Evolutionary conservation across 2,329 filamentous ascomycete species (phyloP).

Genomic region (Cladosporium cucumerinum): DNA sequence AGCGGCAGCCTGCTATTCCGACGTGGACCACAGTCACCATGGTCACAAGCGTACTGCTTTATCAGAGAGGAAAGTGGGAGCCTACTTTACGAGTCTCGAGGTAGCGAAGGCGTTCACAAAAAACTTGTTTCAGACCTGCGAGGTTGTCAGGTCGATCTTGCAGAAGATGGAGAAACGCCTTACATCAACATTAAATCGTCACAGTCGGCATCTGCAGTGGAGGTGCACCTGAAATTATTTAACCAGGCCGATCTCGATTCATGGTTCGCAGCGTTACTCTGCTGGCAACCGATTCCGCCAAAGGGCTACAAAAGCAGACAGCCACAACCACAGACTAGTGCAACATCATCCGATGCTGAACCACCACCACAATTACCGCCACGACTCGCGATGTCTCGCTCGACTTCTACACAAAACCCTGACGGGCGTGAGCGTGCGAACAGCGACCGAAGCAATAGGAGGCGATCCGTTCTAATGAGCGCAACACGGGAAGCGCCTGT

Average conservation of each 20-base stretch:
- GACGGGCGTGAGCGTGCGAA: constrained; percentile 26
- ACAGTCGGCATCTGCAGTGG: constrained; percentile 57
- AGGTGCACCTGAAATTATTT: constrained; percentile 64
- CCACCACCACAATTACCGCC: constrained; percentile 28
- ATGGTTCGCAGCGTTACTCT: constrained; percentile 76
- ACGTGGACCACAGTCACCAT: constrained; percentile 57
- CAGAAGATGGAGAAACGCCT: constrained; percentile 44
- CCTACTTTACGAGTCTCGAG: constrained; percentile 70
- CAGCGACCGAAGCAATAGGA: constrained; percentile 33
- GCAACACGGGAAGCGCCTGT: constrained; percentile 70
- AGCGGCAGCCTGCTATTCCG: constrained; percentile 73
- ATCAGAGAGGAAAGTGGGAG: constrained; percentile 74
- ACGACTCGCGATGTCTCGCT: constrained; percentile 5
- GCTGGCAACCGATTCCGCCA: constrained; percentile 74
- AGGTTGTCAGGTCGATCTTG: constrained; percentile 64
- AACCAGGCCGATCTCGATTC: constrained; percentile 66
- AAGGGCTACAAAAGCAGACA: constrained; percentile 53
- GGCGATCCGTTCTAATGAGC: constrained; percentile 47
- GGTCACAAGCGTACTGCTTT: constrained; percentile 70
- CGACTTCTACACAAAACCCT: background rate
- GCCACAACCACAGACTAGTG: constrained; percentile 33
- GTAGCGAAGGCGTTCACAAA: constrained; percentile 61
- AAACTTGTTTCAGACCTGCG: constrained; percentile 70
- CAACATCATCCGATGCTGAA: constrained; percentile 24
- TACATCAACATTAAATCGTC: constrained; percentile 52